phyloP scores from a whole-genome alignment of 2,329 filamentous ascomycete species.

The Amylocarpus encephaloides region DNA sequence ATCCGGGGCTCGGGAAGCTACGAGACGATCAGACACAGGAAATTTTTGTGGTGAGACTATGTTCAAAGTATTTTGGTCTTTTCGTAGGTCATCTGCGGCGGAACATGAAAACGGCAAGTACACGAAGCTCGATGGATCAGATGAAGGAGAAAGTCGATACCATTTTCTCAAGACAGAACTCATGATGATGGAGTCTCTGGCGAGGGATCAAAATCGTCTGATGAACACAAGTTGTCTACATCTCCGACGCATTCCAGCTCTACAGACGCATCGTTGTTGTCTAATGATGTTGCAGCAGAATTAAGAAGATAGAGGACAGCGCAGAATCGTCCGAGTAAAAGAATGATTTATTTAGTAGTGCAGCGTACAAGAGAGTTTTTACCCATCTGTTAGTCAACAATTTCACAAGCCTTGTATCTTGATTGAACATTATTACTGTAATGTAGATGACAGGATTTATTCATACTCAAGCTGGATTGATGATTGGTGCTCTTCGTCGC shows the following conservation, averaged over 20 bases:
- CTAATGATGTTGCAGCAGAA: background rate
- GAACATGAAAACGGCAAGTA: too few relatives aligned
- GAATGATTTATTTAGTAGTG: slow-evolving; percentile 8
- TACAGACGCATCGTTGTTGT: background rate
- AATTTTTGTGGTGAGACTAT: too few relatives aligned
- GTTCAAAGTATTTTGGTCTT: too few relatives aligned
- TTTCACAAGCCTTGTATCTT: background rate
- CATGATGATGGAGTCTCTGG: background rate
- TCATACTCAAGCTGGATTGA: slow-evolving; percentile 16
- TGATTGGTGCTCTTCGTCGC: slow-evolving; percentile 29
- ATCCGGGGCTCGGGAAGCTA: too few relatives aligned
- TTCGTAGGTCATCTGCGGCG: too few relatives aligned
- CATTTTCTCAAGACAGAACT: too few relatives aligned
- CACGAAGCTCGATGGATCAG: too few relatives aligned
- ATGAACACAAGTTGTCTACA: slow-evolving; percentile 1
- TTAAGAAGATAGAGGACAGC: background rate
- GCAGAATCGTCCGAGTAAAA: slow-evolving; percentile 1
- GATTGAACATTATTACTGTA: background rate
- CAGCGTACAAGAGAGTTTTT: slow-evolving; percentile 8
- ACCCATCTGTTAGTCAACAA: slow-evolving; percentile 12
- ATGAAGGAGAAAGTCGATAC: too few relatives aligned
- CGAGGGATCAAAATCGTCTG: background rate
- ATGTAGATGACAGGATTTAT: slow-evolving; percentile 16
- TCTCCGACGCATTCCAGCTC: slow-evolving; percentile 4
- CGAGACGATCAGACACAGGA: too few relatives aligned